A percentile compares a stretch with the other conserved stretches of the same genome.
Conservation (phyloP, 2,329 filamentous ascomycete species). For the Raffaelea deltoideospora region DNA sequence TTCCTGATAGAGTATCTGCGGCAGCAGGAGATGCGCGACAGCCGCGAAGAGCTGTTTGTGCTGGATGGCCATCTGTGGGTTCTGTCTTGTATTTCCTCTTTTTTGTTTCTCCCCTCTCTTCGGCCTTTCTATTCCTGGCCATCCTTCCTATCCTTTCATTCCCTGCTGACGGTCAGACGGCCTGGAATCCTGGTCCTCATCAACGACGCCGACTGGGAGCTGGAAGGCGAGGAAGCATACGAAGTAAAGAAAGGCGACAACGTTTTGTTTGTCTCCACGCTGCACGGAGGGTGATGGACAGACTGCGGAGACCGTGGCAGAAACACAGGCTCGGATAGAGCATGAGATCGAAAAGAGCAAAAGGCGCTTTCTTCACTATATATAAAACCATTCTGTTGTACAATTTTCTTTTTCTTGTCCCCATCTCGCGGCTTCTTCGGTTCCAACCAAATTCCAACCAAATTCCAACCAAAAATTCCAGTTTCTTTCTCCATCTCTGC, state of each 20-base stretch:
- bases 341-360: too few relatives aligned
- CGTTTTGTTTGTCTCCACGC: constrained; percentile 88
- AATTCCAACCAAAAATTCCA: too few relatives aligned
- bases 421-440: too few relatives aligned
- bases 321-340: too few relatives aligned
- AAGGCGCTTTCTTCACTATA: too few relatives aligned
- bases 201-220: constrained; percentile 96
- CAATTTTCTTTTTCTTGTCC: too few relatives aligned
- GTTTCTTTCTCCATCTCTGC: too few relatives aligned
- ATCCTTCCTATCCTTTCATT: too few relatives aligned
- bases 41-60: constrained; percentile 76
- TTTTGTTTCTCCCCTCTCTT: constrained; percentile 54
- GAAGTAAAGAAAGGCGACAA: constrained; percentile 70
- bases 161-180: constrained; percentile 44
- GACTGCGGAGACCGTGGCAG: background rate
- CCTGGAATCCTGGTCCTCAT: constrained; percentile 93
- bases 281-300: constrained; percentile 62
- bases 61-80: constrained; percentile 78
- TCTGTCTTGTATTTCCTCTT: background rate
- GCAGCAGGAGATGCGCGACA: constrained; percentile 69
- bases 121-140: background rate
- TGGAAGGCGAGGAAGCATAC: constrained; percentile 88
- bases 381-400: too few relatives aligned
- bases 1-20: constrained; percentile 70
- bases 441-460: too few relatives aligned